Base-by-base conservation (phyloP, 495 filamentous ascomycete genomes). In the Tuber borchii region DNA sequence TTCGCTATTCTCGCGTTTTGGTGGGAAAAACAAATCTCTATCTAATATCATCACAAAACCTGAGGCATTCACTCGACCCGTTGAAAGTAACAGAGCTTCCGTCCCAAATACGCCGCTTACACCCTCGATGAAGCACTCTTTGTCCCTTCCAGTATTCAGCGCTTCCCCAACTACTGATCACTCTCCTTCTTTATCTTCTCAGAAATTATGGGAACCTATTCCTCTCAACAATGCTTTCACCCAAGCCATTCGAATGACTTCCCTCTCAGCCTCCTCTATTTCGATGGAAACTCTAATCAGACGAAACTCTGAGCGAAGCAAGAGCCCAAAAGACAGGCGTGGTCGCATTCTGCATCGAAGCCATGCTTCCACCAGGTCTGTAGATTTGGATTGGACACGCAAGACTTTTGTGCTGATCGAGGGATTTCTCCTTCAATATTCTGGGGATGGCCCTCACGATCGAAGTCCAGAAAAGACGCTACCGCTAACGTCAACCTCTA, bases 151-250 rank as follows among this genome's bases (percentile, higher is more conserved):
- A 42, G 56, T 70, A 61, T 79, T 81, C 45, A 69, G 71, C 70
- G 56, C 77, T 31, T 74, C 73, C 20, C 20, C 69, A 61, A 72
- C 73, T 26, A 74, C 46, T 40, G 74, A 77, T n/a, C 74, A 37
- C 14, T 71, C 46, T 44, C 71, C 69, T 42, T 70, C 73, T 45
- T 80, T 72, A 75, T 75, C 75, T 73, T 76, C 69, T 51, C 68
- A 44, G 44, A 72, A 39, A 71, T 44, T 72, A 75, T 77, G 76
- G 72, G 81, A 83, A 51, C 76, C 75, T 20, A 93, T 94, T 12
- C 92, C 94, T 5, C 86, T 97, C 10, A 97, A 94, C 84, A 90
- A 96, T 81, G 93, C 93, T n/a, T 97, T 93, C 83, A 91, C 93
- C 1, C 95, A 97, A 83, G 89, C 94, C 14, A 89, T 89, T 73